Conservation (phyloP, 371 early-diverging fungal genomes). For the Conidiobolus incongruus region DNA sequence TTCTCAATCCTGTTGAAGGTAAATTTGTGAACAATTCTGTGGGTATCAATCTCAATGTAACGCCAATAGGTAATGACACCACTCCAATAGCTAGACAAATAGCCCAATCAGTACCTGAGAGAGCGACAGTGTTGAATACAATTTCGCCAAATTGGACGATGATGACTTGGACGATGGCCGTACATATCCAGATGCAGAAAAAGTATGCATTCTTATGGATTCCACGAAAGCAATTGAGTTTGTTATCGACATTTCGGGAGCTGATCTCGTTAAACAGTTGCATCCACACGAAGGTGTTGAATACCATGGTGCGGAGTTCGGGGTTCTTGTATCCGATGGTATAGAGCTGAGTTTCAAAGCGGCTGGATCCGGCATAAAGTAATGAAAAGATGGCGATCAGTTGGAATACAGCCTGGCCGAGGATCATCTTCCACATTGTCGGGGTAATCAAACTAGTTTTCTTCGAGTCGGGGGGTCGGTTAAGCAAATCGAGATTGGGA, state of each 20-base stretch:
- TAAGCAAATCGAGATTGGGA: slow-evolving; percentile 32
- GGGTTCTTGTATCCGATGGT: too few species aligned
- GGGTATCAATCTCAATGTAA: slow-evolving; percentile 52
- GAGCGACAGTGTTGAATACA: slow-evolving; percentile 62
- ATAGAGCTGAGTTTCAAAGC: too few species aligned
- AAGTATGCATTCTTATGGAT: slow-evolving; percentile 54
- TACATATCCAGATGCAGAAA: slow-evolving; percentile 38
- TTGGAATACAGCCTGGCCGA: slow-evolving; percentile 74
- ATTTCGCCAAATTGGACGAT: slow-evolving; percentile 77
- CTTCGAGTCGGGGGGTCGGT: slow-evolving; percentile 31
- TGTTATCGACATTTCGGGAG: slow-evolving; percentile 46
- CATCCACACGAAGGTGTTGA: slow-evolving; percentile 87
- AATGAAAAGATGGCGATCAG: slow-evolving; percentile 24
- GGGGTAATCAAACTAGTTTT: slow-evolving; percentile 31
- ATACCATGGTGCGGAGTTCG: slow-evolving; percentile 49
- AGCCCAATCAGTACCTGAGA: slow-evolving; percentile 55
- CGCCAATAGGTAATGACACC: slow-evolving; percentile 65
- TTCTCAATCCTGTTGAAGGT: too few species aligned
- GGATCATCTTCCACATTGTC: slow-evolving; percentile 72
- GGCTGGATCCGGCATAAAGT: slow-evolving; percentile 17
- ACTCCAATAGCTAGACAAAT: slow-evolving; percentile 45
- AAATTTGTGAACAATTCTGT: too few species aligned
- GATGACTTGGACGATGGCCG: slow-evolving; percentile 44
- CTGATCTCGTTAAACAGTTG: slow-evolving; percentile 86
- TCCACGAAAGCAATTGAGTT: slow-evolving; percentile 66